Evolutionary conservation across 2,329 filamentous ascomycete species (phyloP).

Genomic region (Paracoccidioides brasiliensis): DNA sequence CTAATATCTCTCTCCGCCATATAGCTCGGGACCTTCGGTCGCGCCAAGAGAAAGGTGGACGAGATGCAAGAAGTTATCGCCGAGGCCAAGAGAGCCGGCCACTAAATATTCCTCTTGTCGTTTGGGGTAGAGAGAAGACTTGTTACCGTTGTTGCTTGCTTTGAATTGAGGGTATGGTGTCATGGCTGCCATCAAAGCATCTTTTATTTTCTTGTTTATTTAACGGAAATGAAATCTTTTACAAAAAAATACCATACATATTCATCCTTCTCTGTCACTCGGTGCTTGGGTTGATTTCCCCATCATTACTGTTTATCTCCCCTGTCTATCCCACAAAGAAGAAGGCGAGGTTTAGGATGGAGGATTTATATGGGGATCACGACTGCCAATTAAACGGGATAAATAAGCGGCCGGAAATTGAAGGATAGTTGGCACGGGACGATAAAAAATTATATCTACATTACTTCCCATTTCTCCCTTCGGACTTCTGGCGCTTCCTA

Average conservation of each 20-base stretch:
- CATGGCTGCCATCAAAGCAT: constrained; percentile 1
- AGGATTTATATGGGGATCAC: too few species aligned
- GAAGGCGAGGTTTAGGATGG: too few species aligned
- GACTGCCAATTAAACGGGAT: too few species aligned
- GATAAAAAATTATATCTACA: too few species aligned
- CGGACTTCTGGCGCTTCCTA: too few species aligned
- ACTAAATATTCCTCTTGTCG: constrained; percentile 37
- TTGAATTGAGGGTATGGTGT: constrained; percentile 2
- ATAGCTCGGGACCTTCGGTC: constrained; percentile 93
- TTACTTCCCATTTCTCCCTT: too few species aligned
- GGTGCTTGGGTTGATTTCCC: background rate
- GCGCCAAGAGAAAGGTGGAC: constrained; percentile 99
- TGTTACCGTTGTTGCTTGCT: background rate
- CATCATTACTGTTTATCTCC: background rate
- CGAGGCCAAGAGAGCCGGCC: constrained; percentile 67
- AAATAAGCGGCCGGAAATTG: too few species aligned
- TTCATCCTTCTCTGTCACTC: background rate
- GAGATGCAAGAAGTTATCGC: constrained; percentile 97
- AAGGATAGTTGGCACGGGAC: too few species aligned
- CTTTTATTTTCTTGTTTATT: constrained; percentile 14
- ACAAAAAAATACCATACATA: background rate
- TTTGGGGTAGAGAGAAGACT: background rate
- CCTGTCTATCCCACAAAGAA: too few species aligned
- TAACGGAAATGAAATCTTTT: constrained; percentile 7
- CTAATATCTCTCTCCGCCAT: background rate